These are phyloP conservation scores for Thalassiosira ordinaria DNA, from an alignment of 352 stramenopile genomes.

Conservation along the genomic window DNA sequence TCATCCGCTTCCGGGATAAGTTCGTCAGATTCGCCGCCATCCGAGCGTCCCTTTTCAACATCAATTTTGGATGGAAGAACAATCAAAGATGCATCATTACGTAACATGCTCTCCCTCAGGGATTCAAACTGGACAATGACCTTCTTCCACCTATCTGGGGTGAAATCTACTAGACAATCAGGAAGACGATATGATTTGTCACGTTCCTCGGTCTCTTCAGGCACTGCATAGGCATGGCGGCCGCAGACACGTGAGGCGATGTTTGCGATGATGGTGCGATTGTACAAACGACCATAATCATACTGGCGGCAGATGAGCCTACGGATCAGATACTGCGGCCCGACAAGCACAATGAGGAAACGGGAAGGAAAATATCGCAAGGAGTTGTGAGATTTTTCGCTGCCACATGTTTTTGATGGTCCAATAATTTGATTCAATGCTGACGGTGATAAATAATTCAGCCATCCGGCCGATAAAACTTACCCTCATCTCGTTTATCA, in stretches of 20 bases:
- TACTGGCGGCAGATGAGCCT: conserved; percentile 52
- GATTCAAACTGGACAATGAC: conserved; percentile 37
- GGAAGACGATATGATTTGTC: not conserved
- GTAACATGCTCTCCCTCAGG: conserved; percentile 39
- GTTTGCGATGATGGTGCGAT: conserved; percentile 49
- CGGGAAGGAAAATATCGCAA: not conserved
- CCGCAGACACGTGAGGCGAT: conserved; percentile 35
- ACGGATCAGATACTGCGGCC: conserved; percentile 53
- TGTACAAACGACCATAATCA: conserved; percentile 53
- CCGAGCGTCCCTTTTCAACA: not conserved
- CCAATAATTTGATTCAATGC: too few species aligned
- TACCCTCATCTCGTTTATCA: conserved; percentile 50
- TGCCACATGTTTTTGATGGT: too few species aligned
- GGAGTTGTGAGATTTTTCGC: too few species aligned
- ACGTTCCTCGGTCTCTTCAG: conserved; percentile 1
- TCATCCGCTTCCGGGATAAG: conserved; percentile 37
- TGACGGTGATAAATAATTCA: too few species aligned
- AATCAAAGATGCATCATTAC: conserved; percentile 48
- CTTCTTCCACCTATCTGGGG: conserved; percentile 41
- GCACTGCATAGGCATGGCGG: conserved; percentile 37
- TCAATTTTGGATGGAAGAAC: conserved; percentile 42
- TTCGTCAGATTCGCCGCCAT: conserved; percentile 15
- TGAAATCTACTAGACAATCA: conserved; percentile 46
- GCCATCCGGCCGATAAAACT: conserved; percentile 22
- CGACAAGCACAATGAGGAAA: not conserved